Base-by-base conservation (phyloP, 306 rosid species). In the Vicia sativa region DNA sequence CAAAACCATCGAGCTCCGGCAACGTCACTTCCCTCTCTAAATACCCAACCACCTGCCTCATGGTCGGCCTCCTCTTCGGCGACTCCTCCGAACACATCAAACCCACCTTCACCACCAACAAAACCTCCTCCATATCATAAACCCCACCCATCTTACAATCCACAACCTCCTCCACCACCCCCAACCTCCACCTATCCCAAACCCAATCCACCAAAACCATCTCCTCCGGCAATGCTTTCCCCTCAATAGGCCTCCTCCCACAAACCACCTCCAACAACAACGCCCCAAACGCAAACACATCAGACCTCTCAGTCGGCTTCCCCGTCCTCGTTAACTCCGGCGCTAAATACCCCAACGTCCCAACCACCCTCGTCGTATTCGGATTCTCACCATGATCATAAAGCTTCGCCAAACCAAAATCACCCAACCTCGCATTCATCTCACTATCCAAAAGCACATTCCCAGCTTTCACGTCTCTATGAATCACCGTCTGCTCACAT, bases 401-500 rank as follows among this genome's bases (percentile, higher is more conserved):
- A 0, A 81, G 69, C 72, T 84, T 86, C 11, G 91, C 89, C 57
- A 86, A 82, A 16, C 91, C 91, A 11, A 86, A 86, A 34, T 83
- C 91, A 5, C 91, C 83, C 7, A 86, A 72, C 65, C 79, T 65
- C 1, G 73, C 91, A 35, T 86, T 83, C 73, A 86, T 56, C 14
- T 86, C 89, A 11, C 64, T 53, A 56, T 86, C 91, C n/a, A 86
- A 71, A 11, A 86, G 52, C 34, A 86, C 85, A 23, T 86, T 86
- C 55, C 83, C 89, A 1, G 91, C 91, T 74, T 86, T 86, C 0
- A 86, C 74, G 62, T 86, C 88, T 55, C 91, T 76, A 75, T 86
- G 91, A 71, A 81, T 78, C 81, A 86, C 91, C 38, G 82, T 59
- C n/a, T 86, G 83, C 42, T 83, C 91, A 83, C 91, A 84, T 52